Base-by-base conservation (phyloP, 2,329 filamentous ascomycete genomes). In the Thielaviopsis euricoi region DNA sequence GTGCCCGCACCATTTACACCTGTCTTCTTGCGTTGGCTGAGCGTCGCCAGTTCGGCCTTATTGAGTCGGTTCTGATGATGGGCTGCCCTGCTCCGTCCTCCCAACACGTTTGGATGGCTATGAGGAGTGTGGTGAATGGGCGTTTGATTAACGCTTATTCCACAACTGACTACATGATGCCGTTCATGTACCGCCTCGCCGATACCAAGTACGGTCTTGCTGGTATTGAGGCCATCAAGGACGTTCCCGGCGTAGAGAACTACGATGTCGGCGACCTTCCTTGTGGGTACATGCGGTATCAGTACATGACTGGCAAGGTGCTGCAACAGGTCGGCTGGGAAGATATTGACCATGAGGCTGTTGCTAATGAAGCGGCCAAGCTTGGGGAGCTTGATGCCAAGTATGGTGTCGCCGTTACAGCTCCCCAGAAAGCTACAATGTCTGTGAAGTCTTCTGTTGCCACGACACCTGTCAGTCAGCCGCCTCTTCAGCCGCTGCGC, bases 111-210 rank as follows among this genome's bases (percentile, higher is more conserved):
- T 96, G 91, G 90, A 76, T 85, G 26, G 76, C 81, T 6, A 78
- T 95, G 66, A 83, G 87, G 62, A 85, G 81, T 60, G 86, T 91
- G 2, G 88, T 95, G 3, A 78, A 82, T 48, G 89, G 90, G 0
- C 81, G 89, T 22, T 75, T 96, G n/a, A 78, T 96, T 66, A 97
- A 96, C 64, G 89, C 93, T 3, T 96, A 85, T 68, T 94, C 87
- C 0, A 82, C 85, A 55, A 87, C 88, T 52, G 91, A 97, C 68
- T 89, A 88, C 63, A 82, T 96, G 23, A 81, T 97, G 2, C 89
- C 83, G 0, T 95, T 96, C 67, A 74, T 96, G 46, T 95, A 91
- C 68, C 83, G 91, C 55, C 87, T 82, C 2, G 87, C 86, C 57
- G 89, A 85, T 63, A 79, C 91, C 54, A 84, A 93, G 62, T 84